Base-by-base conservation (phyloP, 208 protist species). In the Trypanosoma vivax region DNA sequence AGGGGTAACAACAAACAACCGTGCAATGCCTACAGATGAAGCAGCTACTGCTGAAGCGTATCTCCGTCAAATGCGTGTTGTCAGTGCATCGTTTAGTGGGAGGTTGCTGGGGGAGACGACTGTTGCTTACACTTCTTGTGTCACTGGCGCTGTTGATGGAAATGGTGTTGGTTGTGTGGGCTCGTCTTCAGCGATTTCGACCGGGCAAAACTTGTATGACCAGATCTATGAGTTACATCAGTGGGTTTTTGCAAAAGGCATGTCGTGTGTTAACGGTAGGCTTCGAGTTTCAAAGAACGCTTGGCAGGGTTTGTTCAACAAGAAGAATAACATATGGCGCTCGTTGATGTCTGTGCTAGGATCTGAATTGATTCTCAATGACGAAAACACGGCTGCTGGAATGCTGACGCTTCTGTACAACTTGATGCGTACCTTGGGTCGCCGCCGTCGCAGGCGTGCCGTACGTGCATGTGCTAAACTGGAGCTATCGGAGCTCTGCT, bases 351-450 rank as follows among this genome's bases (percentile, higher is more conserved):
- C 59, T n/a, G 57, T 73, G 0, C 55, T 65, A 19, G 72, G 72
- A 0, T 71, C 67, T 27, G 68, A 79, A 21, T 33, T 77, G 31
- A 63, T 81, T 6, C 24, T 57, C 19, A 43, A 45, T 2, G 72
- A 77, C 35, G 47, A 61, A 2, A 47, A 70, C 4, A 70, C 76
- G 13, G 73, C 49, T 0, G 62, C 65, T 21, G 61, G 56, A 6
- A 13, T 88, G 16, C 52, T 88, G 14, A 81, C 77, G 6, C 41
- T 88, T 18, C 35, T 92, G 7, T 92, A 88, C 64, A 88, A 88
- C 47, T 54, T 92, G 3, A 54, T 88, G 23, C 69, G 63, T 24
- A 64, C 60, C 34, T 63, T 73, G 10, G 53, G 45, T 24, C 37
- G 25, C 13, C 13, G 34, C 5, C 60, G 63, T 9, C 50, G 65